Percentiles rank a stretch among this genome's conserved stretches.
phyloP scores from a whole-genome alignment of 148 eudicot species.

The Silene uniflora region DNA sequence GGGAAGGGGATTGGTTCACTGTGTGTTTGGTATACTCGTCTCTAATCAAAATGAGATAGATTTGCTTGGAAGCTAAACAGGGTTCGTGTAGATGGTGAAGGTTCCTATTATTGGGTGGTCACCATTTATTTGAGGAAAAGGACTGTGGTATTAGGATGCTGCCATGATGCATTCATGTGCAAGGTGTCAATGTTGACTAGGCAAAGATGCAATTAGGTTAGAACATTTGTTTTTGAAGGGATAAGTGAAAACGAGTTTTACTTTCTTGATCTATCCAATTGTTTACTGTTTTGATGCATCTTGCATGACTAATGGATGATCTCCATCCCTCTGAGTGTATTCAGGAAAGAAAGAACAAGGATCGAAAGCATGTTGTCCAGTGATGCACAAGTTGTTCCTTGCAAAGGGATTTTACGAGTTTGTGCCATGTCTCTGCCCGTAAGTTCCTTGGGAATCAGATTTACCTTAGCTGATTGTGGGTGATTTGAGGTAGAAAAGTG shows the following conservation, averaged over 20 bases:
- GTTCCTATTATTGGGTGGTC: neutral
- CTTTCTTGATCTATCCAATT: neutral
- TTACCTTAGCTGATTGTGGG: conserved; percentile 1
- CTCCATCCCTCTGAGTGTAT: conserved; percentile 15
- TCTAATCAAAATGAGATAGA: neutral
- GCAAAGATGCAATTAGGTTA: neutral
- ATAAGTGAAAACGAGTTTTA: no score
- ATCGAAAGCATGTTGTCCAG: conserved; percentile 55
- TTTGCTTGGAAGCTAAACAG: neutral
- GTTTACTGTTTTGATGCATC: neutral
- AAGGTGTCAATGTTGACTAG: neutral
- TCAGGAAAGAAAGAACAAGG: conserved; percentile 73
- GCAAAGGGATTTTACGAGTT: conserved; percentile 69
- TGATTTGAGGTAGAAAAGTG: neutral
- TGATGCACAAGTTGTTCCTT: conserved; percentile 64
- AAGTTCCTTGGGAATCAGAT: conserved; percentile 26
- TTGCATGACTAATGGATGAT: neutral
- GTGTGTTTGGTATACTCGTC: neutral
- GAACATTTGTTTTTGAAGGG: no score
- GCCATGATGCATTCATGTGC: conserved; percentile 1
- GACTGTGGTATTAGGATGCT: neutral
- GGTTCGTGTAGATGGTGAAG: neutral
- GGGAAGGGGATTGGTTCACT: neutral
- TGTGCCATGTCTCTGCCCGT: conserved; percentile 89
- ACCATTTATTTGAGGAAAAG: neutral